These are phyloP conservation scores for Aureobasidium pullulans DNA, from an alignment of 2,329 filamentous ascomycete species.

Conservation along the genomic window DNA sequence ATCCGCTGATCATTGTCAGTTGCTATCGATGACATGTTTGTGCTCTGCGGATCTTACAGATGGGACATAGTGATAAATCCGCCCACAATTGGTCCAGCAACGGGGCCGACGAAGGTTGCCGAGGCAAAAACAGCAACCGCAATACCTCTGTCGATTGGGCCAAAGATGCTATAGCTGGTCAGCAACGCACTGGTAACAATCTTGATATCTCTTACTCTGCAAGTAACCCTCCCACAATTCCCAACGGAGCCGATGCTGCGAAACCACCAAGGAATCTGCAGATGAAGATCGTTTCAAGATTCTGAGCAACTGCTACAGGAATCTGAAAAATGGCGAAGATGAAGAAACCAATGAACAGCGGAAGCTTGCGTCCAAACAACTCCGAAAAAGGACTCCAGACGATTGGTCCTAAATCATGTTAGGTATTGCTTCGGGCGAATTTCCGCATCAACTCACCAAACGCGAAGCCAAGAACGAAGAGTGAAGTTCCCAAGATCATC, in stretches of 20 bases:
- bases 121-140: slow-evolving; percentile 42
- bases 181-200: slow-evolving; percentile 13
- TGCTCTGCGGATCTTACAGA: background rate
- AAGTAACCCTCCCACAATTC: slow-evolving; percentile 36
- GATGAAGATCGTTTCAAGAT: slow-evolving; percentile 48
- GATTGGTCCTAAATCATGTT: slow-evolving; percentile 18
- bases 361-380: slow-evolving; percentile 44
- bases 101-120: slow-evolving; percentile 41
- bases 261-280: slow-evolving; percentile 49
- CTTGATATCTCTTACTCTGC: slow-evolving; percentile 16
- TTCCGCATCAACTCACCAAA: slow-evolving; percentile 12
- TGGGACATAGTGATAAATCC: slow-evolving; percentile 37
- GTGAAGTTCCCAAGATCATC: slow-evolving; percentile 21
- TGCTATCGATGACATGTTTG: background rate
- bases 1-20: slow-evolving; percentile 35
- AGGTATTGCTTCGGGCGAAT: background rate
- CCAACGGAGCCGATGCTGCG: slow-evolving; percentile 44
- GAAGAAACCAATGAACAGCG: slow-evolving; percentile 45
- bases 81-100: slow-evolving; percentile 43
- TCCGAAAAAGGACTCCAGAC: slow-evolving; percentile 51
- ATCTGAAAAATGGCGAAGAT: slow-evolving; percentile 50
- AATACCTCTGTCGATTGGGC: slow-evolving; percentile 35
- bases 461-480: slow-evolving; percentile 27
- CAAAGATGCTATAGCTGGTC: slow-evolving; percentile 26
- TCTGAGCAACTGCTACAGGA: slow-evolving; percentile 45